Evolutionary conservation across 441 rosid genomes (phyloP), one percentile per base, ranked within the genome.

Genomic region (Viola pubescens): DNA sequence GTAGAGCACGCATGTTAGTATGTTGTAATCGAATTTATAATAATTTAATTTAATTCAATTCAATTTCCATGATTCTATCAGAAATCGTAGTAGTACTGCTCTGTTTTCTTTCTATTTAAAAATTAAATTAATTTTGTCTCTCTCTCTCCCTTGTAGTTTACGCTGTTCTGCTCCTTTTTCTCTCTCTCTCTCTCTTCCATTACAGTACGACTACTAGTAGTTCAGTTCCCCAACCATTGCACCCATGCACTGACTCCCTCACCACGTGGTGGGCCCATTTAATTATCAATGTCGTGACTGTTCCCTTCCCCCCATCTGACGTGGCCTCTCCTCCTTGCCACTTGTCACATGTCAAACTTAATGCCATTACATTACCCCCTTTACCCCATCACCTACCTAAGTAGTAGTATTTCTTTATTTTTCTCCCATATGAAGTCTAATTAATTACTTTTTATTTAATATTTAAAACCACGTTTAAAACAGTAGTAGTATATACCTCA

Each of bases 241-340:
- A 10, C n/a, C 49, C 49, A 46, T 51, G 54, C 5, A 51, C 10
- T 5, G 54, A 19, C 54, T 26, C 5, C 4, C 34, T 26, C 10
- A 2, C 16, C 54, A 51, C 70, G 62, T 68, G 68, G 73, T 50
- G 65, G 67, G 37, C 49, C 65, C 49, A 10, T 38, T 42, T 7
- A 3, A 51, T 51, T 51, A 51, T 51, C 6, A 51, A 51, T 9
- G 49, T 46, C 12, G 11, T 46, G 11, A 46, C 16, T 13, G 11
- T 45, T n/a, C 10, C 48, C 10, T 5, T 43, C 6, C 46, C 46
- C 1, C 6, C 46, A 37, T 58, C 64, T 56, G 63, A 50, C 60
- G 60, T 50, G 56, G 58, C 73, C 60, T 59, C 8, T 38, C 16
- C 26, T 68, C 47, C 9, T 9, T 52, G 6, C 64, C 70, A 48